These are phyloP conservation scores for Annulohypoxylon stygium DNA, from an alignment of 495 filamentous ascomycete genomes.

Conservation along the genomic window DNA sequence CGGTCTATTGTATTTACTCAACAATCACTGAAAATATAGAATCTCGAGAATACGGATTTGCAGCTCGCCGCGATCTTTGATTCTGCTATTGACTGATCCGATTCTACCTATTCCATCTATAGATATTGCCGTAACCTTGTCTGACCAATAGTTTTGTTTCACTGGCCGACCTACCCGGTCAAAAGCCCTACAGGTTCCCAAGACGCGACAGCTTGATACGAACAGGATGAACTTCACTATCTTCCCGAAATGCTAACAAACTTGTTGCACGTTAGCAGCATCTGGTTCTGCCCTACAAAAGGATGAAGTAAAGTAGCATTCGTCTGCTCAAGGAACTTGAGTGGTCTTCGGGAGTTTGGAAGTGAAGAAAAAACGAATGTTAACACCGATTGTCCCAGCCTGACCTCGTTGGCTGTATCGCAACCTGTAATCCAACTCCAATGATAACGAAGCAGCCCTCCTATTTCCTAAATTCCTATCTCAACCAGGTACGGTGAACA, in stretches of 20 bases:
- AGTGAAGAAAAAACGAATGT: conserved; percentile 23
- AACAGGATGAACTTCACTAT: background rate
- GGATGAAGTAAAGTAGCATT: background rate
- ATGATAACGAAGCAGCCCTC: conserved; percentile 1
- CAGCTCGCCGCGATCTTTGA: conserved; percentile 24
- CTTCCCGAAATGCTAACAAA: background rate
- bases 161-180: conserved; percentile 1
- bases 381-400: conserved; percentile 23
- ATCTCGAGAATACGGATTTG: background rate
- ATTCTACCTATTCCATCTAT: conserved; percentile 25
- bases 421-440: conserved; percentile 5
- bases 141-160: conserved; percentile 20
- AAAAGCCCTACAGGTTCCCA: conserved; percentile 11
- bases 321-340: conserved; percentile 15
- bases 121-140: conserved; percentile 30
- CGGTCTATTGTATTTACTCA: too few species aligned
- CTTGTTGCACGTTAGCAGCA: background rate
- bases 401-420: conserved; percentile 1
- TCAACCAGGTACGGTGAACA: conserved; percentile 13
- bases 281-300: background rate
- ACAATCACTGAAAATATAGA: background rate
- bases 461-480: conserved; percentile 15
- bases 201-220: conserved; percentile 8
- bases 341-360: conserved; percentile 14
- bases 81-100: conserved; percentile 2